Conservation (phyloP, 164 flowering plant species). For the Macadamia tetraphylla region DNA sequence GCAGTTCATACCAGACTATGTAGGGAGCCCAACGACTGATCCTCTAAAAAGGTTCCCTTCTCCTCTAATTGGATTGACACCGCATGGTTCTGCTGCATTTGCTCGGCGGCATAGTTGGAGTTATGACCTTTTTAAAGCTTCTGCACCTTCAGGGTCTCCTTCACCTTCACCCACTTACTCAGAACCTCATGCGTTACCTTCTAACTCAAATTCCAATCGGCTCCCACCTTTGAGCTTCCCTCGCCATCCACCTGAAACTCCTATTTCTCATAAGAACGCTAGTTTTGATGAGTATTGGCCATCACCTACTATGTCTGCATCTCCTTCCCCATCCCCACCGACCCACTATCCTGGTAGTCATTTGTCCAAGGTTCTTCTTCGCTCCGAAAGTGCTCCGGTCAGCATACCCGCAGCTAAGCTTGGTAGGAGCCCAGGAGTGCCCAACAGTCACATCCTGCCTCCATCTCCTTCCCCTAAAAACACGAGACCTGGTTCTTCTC, state of each 20-base stretch:
- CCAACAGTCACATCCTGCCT: slow-evolving; percentile 35
- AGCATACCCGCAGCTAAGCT: slow-evolving; percentile 41
- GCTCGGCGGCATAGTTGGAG: slow-evolving; percentile 82
- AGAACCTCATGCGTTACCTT: slow-evolving; percentile 37
- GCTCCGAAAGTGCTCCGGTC: slow-evolving; percentile 80
- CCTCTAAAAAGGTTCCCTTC: slow-evolving; percentile 70
- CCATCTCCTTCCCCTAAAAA: slow-evolving; percentile 54
- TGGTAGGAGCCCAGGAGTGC: slow-evolving; percentile 23
- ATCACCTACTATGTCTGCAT: slow-evolving; percentile 55
- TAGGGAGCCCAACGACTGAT: slow-evolving; percentile 90
- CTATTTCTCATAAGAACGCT: slow-evolving; percentile 11
- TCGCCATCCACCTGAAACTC: slow-evolving; percentile 37
- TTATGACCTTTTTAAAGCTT: slow-evolving; percentile 44
- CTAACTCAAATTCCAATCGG: slow-evolving; percentile 28
- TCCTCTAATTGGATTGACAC: slow-evolving; percentile 20
- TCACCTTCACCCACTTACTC: slow-evolving; percentile 64
- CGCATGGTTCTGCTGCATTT: slow-evolving; percentile 51
- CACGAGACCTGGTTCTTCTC: slow-evolving; percentile 26
- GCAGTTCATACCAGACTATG: slow-evolving; percentile 75
- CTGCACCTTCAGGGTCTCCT: slow-evolving; percentile 40
- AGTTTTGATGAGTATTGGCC: slow-evolving; percentile 63
- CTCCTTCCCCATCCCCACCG: slow-evolving; percentile 79
- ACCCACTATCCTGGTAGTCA: slow-evolving; percentile 30
- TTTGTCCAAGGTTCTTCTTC: slow-evolving; percentile 41
- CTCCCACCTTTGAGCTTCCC: slow-evolving; percentile 41